Base-by-base conservation (phyloP, 2,329 filamentous ascomycete species). In the Cercospora berteroae region DNA sequence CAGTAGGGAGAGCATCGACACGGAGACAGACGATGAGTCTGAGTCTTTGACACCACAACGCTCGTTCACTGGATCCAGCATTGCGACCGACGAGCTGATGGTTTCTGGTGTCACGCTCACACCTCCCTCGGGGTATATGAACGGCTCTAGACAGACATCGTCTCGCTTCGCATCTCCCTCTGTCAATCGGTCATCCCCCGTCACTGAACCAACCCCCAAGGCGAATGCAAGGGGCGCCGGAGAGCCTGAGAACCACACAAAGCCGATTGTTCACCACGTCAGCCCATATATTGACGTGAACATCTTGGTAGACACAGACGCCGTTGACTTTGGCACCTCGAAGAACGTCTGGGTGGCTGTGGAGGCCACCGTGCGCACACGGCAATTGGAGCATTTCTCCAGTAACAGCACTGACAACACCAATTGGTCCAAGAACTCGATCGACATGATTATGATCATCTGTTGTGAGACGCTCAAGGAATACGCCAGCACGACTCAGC, bases 281-380 rank as follows among this genome's bases (percentile, higher is more conserved):
- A 58, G 74, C 5, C 75, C 76, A n/a, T 75, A 69, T 36, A 68
- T 77, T 18, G 68, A 74, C 8, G 66, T 77, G n/a, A 55, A 65
- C 9, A 67, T 76, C 9, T 67, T 48, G 6, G 25, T 70, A 4
- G 74, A 76, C 59, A 67, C 66, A 9, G 52, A 66, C 10, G 66
- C 69, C 6, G 68, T 77, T 18, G 76, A 78, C 64, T 66, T 73
- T 2, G 64, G 66, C n/a, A 33, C 67, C 9, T 69, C 72, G 8
- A 65, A 66, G 23, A 70, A 73, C 29, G 64, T 76, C 4, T 78
- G 77, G 77, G 71, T 77, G 9, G 70, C 74, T 18, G 67, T 77
- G 8, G 71, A 75, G 65, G 73, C 74, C 9, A 71, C 68, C 13
- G 73, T 75, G 5, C 70, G 67, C n/a, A 71, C 68, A 8, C 68